These are phyloP conservation scores for Flaveria floridana DNA, from an alignment of 140 eudicot genomes.

Conservation along the genomic window DNA sequence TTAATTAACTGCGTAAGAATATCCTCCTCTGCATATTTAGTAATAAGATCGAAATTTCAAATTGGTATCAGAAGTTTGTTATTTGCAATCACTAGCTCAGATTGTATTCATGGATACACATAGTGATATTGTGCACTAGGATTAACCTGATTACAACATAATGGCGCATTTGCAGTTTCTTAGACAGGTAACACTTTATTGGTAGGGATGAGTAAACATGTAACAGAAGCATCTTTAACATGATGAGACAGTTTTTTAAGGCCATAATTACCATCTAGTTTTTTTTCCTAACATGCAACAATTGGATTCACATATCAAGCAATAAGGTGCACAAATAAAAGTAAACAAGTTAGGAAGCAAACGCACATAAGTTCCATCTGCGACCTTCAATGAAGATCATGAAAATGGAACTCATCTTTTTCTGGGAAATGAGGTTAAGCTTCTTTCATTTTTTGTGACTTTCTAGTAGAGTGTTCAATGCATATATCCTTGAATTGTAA, in stretches of 20 bases:
- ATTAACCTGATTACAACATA: neutral
- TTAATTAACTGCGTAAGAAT: neutral
- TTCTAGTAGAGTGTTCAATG: neutral
- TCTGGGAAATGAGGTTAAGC: neutral
- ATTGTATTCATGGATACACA: neutral
- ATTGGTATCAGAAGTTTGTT: neutral
- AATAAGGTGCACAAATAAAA: neutral
- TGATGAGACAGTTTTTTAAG: neutral
- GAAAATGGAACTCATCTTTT: neutral
- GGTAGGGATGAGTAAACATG: neutral
- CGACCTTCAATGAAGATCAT: neutral
- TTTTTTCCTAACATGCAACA: neutral
- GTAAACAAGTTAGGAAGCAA: neutral
- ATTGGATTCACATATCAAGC: neutral
- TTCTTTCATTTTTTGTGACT: neutral
- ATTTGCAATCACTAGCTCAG: neutral
- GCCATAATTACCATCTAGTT: neutral
- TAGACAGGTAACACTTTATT: neutral
- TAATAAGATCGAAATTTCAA: neutral
- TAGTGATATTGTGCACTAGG: neutral
- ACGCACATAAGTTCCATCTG: neutral
- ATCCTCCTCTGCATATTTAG: neutral
- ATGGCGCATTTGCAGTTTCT: neutral
- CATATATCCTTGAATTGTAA: neutral
- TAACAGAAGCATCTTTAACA: neutral